phyloP scores from a whole-genome alignment of 495 filamentous ascomycete species.

The Penicillium goetzii region DNA sequence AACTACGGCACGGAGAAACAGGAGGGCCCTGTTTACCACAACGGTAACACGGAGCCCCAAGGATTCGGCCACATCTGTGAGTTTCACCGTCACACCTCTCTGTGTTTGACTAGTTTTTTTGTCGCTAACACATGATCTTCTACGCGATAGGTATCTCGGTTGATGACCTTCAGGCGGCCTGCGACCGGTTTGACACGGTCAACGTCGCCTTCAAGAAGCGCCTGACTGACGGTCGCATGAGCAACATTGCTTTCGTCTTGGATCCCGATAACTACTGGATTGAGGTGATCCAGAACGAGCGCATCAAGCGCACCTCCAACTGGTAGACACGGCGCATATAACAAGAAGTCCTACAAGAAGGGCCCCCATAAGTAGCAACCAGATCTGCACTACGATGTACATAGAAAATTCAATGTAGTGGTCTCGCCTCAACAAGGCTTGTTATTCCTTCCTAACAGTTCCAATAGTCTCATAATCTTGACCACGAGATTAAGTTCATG shows the following conservation, averaged over 20 bases:
- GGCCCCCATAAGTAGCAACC: background rate
- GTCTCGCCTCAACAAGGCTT: background rate
- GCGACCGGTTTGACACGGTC: slow-evolving; percentile 78
- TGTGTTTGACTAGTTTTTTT: slow-evolving; percentile 21
- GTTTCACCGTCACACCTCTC: slow-evolving; percentile 70
- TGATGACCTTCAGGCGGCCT: slow-evolving; percentile 85
- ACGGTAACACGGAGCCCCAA: slow-evolving; percentile 88
- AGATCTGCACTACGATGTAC: slow-evolving; percentile 5
- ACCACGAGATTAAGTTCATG: slow-evolving; percentile 2
- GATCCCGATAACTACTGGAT: slow-evolving; percentile 95
- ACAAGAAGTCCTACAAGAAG: background rate
- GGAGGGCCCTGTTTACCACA: slow-evolving; percentile 80
- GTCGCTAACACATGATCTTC: slow-evolving; percentile 14
- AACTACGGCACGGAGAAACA: slow-evolving; percentile 97
- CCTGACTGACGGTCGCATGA: slow-evolving; percentile 89
- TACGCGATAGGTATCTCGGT: slow-evolving; percentile 69
- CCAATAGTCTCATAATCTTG: background rate
- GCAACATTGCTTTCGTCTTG: slow-evolving; percentile 89
- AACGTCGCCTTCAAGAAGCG: slow-evolving; percentile 92
- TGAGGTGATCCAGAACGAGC: slow-evolving; percentile 79
- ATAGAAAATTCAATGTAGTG: slow-evolving; percentile 6
- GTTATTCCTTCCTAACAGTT: background rate
- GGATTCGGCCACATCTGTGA: slow-evolving; percentile 91
- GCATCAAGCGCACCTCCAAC: slow-evolving; percentile 52
- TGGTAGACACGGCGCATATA: slow-evolving; percentile 33